Evolutionary conservation across 2,329 filamentous ascomycete genomes (phyloP), one percentile per base, ranked within the genome.

Genomic region (Pseudogymnoascus sp.): DNA sequence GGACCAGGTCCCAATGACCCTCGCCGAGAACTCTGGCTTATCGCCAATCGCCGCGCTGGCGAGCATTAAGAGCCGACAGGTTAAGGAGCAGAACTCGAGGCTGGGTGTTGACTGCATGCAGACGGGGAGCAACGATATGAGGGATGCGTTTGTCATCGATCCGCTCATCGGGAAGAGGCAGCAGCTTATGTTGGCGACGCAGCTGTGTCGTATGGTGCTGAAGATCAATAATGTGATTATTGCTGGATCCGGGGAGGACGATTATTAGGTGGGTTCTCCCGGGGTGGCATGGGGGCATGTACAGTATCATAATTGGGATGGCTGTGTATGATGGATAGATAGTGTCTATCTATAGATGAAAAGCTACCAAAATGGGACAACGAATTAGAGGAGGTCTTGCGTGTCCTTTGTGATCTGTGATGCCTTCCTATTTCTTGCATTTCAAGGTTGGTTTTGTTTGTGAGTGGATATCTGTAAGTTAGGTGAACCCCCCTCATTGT

Each of bases 41-140:
- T 96, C 91, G 77, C 91, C 94, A 13, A 99, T 99, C 70, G 92
- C 97, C 71, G 96, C 93, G 6, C 83, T 99, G 62, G 93, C 94
- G 36, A 88, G 90, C 73, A 86, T 99, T 79, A 99, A 99, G 84
- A 95, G 91, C 70, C 87, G 95, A 78, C 94, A 99, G 78, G 89
- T 95, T 71, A 96, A 93, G 81, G 89, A 90, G 78, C 84, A 87
- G 71, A 88, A 88, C 75, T 80, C 84, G 69, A 86, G 86, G 68
- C 81, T 97, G 65, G 94, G 94, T 68, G 93, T 99, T 51, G 94
- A 99, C 80, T 99, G 95, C 82, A 97, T 99, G 94, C 86, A 90
- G 75, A 89, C 86, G 36, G 94, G 94, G 69, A 92, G 84, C 80
- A 97, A 97, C 77, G 87, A 97, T 78, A 99, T 99, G 94, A 92